These are phyloP conservation scores for Carex scoparia DNA, from an alignment of 176 grass and related monocot species.

Conservation along the genomic window DNA sequence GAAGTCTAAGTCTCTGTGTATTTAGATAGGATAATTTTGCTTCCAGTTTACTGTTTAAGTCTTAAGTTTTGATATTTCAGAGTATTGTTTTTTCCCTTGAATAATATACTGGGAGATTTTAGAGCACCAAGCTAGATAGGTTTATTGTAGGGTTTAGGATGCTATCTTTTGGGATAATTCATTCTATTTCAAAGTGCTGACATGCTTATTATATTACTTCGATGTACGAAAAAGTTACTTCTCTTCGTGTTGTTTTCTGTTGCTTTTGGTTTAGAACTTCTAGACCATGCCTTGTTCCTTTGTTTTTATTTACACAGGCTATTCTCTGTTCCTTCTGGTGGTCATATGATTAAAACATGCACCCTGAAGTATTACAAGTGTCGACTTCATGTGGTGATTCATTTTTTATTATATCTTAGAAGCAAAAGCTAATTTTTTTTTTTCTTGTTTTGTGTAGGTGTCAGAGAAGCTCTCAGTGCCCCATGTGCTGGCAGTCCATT, in stretches of 20 bases:
- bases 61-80: background rate
- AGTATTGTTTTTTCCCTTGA: background rate
- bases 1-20: background rate
- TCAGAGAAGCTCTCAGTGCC: slow-evolving; percentile 96
- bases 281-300: background rate
- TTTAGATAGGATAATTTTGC: background rate
- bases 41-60: background rate
- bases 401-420: background rate
- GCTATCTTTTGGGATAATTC: background rate
- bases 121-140: background rate
- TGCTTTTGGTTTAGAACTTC: background rate
- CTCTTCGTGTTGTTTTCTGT: background rate
- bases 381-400: background rate
- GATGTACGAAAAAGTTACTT: background rate
- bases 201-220: background rate
- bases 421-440: background rate
- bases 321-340: background rate
- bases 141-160: background rate
- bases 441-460: slow-evolving; percentile 43
- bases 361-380: slow-evolving; percentile 3
- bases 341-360: background rate
- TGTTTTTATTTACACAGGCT: background rate
- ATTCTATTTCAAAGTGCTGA: background rate
- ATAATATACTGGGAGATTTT: background rate
- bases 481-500: slow-evolving; percentile 93